These are phyloP conservation scores for Clonostachys sp. DNA, from an alignment of 2,329 filamentous ascomycete genomes.

Conservation along the genomic window DNA sequence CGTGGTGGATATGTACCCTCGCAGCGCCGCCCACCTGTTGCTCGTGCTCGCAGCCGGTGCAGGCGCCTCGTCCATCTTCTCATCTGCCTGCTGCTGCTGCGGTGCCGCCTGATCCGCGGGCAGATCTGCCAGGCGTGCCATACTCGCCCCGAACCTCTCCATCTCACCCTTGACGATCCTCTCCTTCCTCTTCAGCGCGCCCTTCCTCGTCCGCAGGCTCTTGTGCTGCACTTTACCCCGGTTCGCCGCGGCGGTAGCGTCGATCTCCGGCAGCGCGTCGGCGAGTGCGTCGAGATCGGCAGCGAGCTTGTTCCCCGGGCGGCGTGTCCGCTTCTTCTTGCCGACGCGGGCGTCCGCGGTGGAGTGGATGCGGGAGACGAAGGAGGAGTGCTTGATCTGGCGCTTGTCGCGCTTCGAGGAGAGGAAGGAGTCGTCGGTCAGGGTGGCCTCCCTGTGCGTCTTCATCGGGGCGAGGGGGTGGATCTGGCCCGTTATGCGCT, in stretches of 20 bases:
- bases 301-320: conserved; percentile 72
- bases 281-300: conserved; percentile 67
- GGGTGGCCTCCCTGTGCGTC: conserved; percentile 44
- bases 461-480: conserved; percentile 47
- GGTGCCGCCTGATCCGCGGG: conserved; percentile 4
- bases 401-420: conserved; percentile 81
- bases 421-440: conserved; percentile 54
- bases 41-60: conserved; percentile 31
- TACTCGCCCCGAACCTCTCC: conserved; percentile 76
- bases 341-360: conserved; percentile 41
- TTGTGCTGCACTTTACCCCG: conserved; percentile 63
- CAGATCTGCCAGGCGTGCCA: conserved; percentile 65
- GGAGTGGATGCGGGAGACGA: conserved; percentile 63
- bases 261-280: conserved; percentile 69
- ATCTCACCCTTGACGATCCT: conserved; percentile 75
- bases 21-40: conserved; percentile 74
- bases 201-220: conserved; percentile 70
- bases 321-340: conserved; percentile 32
- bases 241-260: conserved; percentile 34
- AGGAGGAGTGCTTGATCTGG: conserved; percentile 72
- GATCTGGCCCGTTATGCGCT: conserved; percentile 41
- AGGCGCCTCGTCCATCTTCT: conserved; percentile 1
- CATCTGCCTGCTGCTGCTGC: conserved; percentile 4
- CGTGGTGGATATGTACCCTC: conserved; percentile 78
- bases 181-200: conserved; percentile 80